Evolutionary conservation across 2,329 filamentous ascomycete genomes (phyloP), one percentile per base, ranked within the genome.

Genomic region (Aspergillus ochraceoroseus): DNA sequence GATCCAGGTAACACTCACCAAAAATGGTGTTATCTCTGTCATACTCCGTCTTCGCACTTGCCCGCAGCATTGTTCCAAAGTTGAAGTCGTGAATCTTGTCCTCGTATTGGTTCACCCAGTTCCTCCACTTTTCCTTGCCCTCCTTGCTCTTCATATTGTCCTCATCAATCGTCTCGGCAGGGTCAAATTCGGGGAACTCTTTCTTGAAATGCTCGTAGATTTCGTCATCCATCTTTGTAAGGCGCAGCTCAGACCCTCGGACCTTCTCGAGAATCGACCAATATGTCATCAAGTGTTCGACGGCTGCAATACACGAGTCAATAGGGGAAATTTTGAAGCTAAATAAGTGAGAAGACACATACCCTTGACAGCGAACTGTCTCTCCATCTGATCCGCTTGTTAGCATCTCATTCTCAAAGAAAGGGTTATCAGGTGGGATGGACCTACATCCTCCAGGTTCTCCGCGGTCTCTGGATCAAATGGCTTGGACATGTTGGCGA

Each of bases 341-440:
- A 36, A 8, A 6, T 22, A 17, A 13, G 32, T 19, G n/a, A n/a
- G n/a, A n/a, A 27, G 11, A 33, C 32, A 45, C 55, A 31, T 58
- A 87, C 85, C 85, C 75, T 96, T 96, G 57, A 98, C 92, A 19
- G 92, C 92, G 60, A 98, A 98, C 68, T 96, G 92, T 76, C 95
- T 95, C 77, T 98, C 92, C 64, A 98, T 95, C 86, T 94, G 52
- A 28, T 33, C 6, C 5, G 20, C 39, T 40, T 19, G 48, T 61
- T 38, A 67, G 61, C 46, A 42, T 44, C 28, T 11, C 29, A 22
- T 44, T 36, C 26, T 14, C 15, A n/a, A n/a, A n/a, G n/a, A n/a
- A n/a, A n/a, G n/a, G n/a, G n/a, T n/a, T n/a, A n/a, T n/a, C n/a
- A n/a, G n/a, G n/a, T n/a, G n/a, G n/a, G n/a, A n/a, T n/a, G n/a